Percentiles rank a stretch among this genome's conserved stretches.
These are phyloP conservation scores for Fonsecaea erecta DNA, from an alignment of 2,329 filamentous ascomycete species.

Conservation along the genomic window DNA sequence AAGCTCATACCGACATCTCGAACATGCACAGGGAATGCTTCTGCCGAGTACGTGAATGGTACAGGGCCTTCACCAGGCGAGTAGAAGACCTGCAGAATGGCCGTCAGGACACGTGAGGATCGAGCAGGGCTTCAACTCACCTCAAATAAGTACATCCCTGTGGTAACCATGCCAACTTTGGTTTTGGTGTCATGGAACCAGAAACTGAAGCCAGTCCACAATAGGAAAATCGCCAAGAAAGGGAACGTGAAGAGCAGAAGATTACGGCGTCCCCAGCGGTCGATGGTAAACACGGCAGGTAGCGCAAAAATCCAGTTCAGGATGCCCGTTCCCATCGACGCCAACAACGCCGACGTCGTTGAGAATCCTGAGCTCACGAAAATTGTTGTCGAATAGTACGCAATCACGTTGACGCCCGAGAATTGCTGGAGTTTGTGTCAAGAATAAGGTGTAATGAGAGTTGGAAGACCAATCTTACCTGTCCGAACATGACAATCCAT, in stretches of 20 bases:
- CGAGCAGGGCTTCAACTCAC: neutral
- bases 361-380: conserved; percentile 61
- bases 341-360: conserved; percentile 59
- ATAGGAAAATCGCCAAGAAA: conserved; percentile 57
- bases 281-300: conserved; percentile 68
- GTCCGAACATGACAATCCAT: conserved; percentile 68
- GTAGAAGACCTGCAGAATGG: conserved; percentile 50
- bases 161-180: conserved; percentile 51
- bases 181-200: conserved; percentile 48
- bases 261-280: conserved; percentile 68
- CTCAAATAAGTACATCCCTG: conserved; percentile 43
- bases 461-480: conserved; percentile 10
- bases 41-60: conserved; percentile 68
- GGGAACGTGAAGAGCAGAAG: conserved; percentile 67
- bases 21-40: conserved; percentile 66
- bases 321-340: conserved; percentile 67
- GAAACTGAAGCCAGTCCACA: conserved; percentile 58
- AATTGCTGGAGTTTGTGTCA: conserved; percentile 40
- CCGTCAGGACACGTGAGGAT: neutral
- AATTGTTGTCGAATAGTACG: conserved; percentile 68
- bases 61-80: conserved; percentile 65
- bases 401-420: conserved; percentile 61
- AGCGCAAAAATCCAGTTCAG: conserved; percentile 70
- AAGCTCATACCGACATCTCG: conserved; percentile 67
- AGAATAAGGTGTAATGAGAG: neutral